Conservation (phyloP, 495 filamentous ascomycete genomes). For the Friedmanniomyces simplex region DNA sequence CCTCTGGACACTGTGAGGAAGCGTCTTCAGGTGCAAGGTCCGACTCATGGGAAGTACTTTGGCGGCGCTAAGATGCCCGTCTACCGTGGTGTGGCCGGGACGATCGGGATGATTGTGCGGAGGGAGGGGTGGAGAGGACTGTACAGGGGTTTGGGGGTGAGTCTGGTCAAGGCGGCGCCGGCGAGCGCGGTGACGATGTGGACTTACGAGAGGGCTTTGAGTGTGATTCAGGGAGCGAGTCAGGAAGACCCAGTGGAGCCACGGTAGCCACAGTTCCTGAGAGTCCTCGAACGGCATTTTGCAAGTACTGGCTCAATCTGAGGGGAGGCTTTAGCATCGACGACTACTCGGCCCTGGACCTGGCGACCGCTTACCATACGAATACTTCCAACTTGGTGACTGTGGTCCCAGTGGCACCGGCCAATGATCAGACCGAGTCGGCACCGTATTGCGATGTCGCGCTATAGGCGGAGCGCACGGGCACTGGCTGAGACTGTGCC, state of each 20-base stretch:
- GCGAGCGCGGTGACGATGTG: conserved; percentile 96
- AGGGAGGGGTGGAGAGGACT: conserved; percentile 70
- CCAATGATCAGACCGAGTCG: too few relatives aligned
- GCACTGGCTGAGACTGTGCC: too few relatives aligned
- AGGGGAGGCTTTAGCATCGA: too few relatives aligned
- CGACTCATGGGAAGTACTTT: conserved; percentile 64
- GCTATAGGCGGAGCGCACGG: too few relatives aligned
- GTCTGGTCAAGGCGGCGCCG: conserved; percentile 86
- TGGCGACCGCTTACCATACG: too few relatives aligned
- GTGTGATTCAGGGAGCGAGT: neutral
- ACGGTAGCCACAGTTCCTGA: too few relatives aligned
- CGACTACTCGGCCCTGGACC: too few relatives aligned
- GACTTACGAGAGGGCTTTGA: conserved; percentile 71
- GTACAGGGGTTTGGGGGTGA: conserved; percentile 80
- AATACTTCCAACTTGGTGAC: too few relatives aligned
- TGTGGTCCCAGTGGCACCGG: too few relatives aligned
- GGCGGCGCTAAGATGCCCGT: conserved; percentile 74
- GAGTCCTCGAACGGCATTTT: too few relatives aligned
- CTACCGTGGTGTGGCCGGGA: conserved; percentile 52
- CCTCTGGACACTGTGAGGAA: conserved; percentile 92
- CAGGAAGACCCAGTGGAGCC: neutral
- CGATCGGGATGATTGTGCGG: conserved; percentile 54
- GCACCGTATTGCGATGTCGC: too few relatives aligned
- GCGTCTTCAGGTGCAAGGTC: conserved; percentile 89
- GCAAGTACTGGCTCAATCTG: too few relatives aligned